Conservation (phyloP, 768 basidiomycete genomes). For the Lentinus tigrinus region DNA sequence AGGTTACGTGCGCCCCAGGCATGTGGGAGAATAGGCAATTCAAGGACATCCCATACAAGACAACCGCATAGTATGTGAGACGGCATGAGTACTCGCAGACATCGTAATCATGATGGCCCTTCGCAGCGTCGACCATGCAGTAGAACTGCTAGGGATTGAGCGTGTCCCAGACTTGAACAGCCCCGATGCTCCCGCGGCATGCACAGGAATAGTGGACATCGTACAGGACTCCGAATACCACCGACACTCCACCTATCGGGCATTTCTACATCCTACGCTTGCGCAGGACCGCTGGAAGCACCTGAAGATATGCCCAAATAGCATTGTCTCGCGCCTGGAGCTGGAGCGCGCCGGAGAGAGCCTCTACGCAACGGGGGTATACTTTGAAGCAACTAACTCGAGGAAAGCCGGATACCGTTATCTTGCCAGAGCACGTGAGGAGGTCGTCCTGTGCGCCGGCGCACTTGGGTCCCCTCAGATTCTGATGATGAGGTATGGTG, state of each 20-base stretch:
- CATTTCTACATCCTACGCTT: constrained; percentile 16
- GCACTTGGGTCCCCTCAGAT: constrained; percentile 19
- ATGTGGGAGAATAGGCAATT: constrained; percentile 14
- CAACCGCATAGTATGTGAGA: constrained; percentile 2
- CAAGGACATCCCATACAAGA: constrained; percentile 1
- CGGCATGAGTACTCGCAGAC: neutral
- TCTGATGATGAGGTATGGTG: constrained; percentile 18
- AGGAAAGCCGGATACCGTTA: constrained; percentile 6
- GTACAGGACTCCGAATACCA: constrained; percentile 14
- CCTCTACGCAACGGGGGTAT: constrained; percentile 1
- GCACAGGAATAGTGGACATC: constrained; percentile 16
- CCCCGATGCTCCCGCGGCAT: constrained; percentile 13
- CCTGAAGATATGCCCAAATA: neutral
- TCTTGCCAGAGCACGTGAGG: constrained; percentile 10
- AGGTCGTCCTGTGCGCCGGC: constrained; percentile 21
- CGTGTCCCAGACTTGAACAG: constrained; percentile 17
- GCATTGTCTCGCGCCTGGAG: neutral
- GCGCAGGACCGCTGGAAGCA: neutral
- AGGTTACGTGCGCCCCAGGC: neutral
- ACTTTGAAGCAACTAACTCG: constrained; percentile 3
- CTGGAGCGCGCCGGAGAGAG: neutral
- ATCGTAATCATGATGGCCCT: too few species aligned
- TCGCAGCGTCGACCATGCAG: constrained; percentile 11
- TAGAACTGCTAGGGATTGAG: constrained; percentile 14
- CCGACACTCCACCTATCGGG: constrained; percentile 20